Evolutionary conservation across 306 rosid species (phyloP).

Genomic region (Benincasa hispida): DNA sequence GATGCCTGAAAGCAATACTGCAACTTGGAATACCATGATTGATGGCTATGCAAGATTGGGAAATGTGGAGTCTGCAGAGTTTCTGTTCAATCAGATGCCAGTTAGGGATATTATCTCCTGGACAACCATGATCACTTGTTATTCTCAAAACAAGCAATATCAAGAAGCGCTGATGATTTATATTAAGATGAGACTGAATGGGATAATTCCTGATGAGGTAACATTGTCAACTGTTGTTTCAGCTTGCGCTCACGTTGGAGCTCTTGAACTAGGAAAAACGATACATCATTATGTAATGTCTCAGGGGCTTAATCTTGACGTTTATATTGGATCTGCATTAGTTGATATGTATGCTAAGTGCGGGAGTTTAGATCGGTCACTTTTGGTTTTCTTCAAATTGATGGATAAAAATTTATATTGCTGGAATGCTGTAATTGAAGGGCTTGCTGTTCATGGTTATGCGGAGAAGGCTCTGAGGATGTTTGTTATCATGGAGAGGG

Average conservation of each 20-base stretch:
- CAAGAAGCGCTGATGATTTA: slow-evolving; percentile 38
- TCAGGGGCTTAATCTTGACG: slow-evolving; percentile 52
- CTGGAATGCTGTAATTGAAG: slow-evolving; percentile 72
- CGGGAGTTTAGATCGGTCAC: slow-evolving; percentile 60
- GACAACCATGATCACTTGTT: slow-evolving; percentile 59
- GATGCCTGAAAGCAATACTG: slow-evolving; percentile 42
- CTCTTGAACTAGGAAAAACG: slow-evolving; percentile 61
- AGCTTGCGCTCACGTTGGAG: slow-evolving; percentile 75
- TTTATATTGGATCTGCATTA: slow-evolving; percentile 60
- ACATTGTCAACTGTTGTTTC: slow-evolving; percentile 51
- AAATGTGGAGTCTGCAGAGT: slow-evolving; percentile 31
- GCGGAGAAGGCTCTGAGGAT: slow-evolving; percentile 37
- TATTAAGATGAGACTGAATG: slow-evolving; percentile 34
- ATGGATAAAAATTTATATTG: slow-evolving; percentile 51
- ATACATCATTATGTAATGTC: slow-evolving; percentile 42
- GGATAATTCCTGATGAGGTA: slow-evolving; percentile 54
- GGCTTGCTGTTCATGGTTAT: slow-evolving; percentile 59
- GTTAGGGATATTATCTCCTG: slow-evolving; percentile 56
- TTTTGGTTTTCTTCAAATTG: slow-evolving; percentile 58
- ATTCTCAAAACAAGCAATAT: slow-evolving; percentile 32
- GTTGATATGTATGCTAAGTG: slow-evolving; percentile 86
- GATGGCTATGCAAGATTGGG: slow-evolving; percentile 55
- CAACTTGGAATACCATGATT: slow-evolving; percentile 63
- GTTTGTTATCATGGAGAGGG: slow-evolving; percentile 46
- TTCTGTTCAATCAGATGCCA: slow-evolving; percentile 46